These are phyloP conservation scores for Alternaria consortialis DNA, from an alignment of 2,329 filamentous ascomycete species.

Conservation along the genomic window DNA sequence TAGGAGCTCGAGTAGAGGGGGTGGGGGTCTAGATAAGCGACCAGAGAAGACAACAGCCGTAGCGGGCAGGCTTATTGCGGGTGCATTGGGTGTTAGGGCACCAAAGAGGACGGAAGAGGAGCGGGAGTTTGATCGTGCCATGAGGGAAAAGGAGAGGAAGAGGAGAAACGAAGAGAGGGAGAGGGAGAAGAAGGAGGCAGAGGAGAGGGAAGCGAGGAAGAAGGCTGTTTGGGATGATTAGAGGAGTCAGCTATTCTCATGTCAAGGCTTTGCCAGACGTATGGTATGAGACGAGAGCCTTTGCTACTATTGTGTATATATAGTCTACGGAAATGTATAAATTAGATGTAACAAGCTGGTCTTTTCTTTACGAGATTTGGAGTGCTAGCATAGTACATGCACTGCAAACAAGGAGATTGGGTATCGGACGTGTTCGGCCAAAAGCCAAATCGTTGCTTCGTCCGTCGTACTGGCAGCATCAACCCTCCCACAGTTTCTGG, in stretches of 20 bases:
- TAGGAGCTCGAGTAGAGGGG: slow-evolving; percentile 30
- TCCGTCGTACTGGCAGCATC: background rate
- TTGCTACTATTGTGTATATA: slow-evolving; percentile 8
- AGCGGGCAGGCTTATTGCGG: slow-evolving; percentile 87
- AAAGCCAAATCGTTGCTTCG: background rate
- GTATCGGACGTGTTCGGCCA: background rate
- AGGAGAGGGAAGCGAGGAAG: slow-evolving; percentile 77
- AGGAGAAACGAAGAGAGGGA: slow-evolving; percentile 76
- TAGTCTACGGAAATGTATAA: slow-evolving; percentile 6
- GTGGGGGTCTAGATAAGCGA: slow-evolving; percentile 52
- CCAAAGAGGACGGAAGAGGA: slow-evolving; percentile 89
- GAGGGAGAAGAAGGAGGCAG: slow-evolving; percentile 68
- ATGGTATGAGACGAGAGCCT: background rate
- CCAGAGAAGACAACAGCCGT: slow-evolving; percentile 96
- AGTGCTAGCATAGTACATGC: background rate
- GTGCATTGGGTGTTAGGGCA: slow-evolving; percentile 81
- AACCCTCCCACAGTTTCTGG: background rate
- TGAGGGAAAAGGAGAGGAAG: slow-evolving; percentile 85
- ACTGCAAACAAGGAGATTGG: background rate
- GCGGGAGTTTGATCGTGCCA: slow-evolving; percentile 81
- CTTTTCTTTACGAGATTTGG: background rate
- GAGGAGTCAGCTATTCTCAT: background rate
- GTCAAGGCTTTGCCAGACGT: background rate
- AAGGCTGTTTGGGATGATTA: slow-evolving; percentile 83
- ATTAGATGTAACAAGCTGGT: background rate